A percentile compares a stretch with the other conserved stretches of the same genome.
Evolutionary conservation across 257 asterid species (phyloP).

Genomic region (Solanum chilense): DNA sequence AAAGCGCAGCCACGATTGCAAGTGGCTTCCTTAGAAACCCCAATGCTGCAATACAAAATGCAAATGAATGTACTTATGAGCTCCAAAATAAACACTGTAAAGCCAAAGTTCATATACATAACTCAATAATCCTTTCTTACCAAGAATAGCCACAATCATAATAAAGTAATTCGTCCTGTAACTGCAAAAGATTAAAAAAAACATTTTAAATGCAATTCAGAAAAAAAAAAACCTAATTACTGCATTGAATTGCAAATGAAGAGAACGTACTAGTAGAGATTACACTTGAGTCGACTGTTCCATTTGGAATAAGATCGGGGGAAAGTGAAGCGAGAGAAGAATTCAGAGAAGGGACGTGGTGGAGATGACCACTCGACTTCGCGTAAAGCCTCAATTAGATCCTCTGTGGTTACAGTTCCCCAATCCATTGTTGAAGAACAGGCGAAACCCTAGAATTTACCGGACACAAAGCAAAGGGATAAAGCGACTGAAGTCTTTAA

Average conservation of each 20-base stretch:
- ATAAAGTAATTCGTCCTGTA: constrained; percentile 90
- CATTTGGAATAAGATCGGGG: constrained; percentile 81
- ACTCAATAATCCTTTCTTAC: constrained; percentile 21
- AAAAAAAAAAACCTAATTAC: not conserved
- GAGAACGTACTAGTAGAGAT: constrained; percentile 63
- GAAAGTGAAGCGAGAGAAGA: constrained; percentile 74
- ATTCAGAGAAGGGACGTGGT: constrained; percentile 70
- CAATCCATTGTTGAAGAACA: constrained; percentile 50
- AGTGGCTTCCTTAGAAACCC: constrained; percentile 73
- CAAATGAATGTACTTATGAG: not conserved
- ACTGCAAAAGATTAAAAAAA: constrained; percentile 24
- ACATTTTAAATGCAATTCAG: not conserved
- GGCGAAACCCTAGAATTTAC: constrained; percentile 20
- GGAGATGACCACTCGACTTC: constrained; percentile 97
- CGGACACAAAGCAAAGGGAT: not conserved
- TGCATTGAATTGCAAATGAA: not conserved
- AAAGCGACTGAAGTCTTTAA: not conserved
- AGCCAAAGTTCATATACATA: not conserved
- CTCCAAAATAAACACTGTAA: not conserved
- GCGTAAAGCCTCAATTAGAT: constrained; percentile 79
- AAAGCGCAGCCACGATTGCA: constrained; percentile 66
- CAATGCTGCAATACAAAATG: constrained; percentile 41
- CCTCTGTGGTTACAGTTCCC: constrained; percentile 85
- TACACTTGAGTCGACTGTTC: constrained; percentile 98
- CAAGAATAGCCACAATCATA: constrained; percentile 63